Conservation (phyloP, 2,329 filamentous ascomycete species). For the Penicillium frequentans region DNA sequence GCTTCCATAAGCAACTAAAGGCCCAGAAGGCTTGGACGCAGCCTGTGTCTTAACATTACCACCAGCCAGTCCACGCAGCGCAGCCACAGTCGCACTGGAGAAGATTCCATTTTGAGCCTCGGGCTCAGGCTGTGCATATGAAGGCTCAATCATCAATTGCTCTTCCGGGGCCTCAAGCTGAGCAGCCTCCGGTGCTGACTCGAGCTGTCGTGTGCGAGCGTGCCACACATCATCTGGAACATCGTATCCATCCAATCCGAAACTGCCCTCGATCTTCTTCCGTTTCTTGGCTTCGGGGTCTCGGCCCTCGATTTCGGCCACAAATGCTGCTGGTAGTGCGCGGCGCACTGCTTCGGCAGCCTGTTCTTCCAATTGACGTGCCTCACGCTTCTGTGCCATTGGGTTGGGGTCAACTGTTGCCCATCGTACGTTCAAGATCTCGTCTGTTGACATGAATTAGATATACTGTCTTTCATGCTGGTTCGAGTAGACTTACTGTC, state of each 20-base stretch:
- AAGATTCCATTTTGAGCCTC: constrained; percentile 63
- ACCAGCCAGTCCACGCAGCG: constrained; percentile 61
- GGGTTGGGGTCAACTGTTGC: constrained; percentile 96
- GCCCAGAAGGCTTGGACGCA: constrained; percentile 50
- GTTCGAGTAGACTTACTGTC: constrained; percentile 50
- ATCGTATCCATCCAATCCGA: constrained; percentile 87
- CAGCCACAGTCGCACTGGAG: constrained; percentile 77
- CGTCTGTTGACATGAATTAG: constrained; percentile 41
- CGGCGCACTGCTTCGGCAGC: constrained; percentile 89
- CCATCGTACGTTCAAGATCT: constrained; percentile 95
- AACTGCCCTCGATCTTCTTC: constrained; percentile 83
- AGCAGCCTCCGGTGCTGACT: constrained; percentile 60
- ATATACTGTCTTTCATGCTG: background rate
- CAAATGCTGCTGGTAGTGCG: constrained; percentile 83
- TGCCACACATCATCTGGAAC: constrained; percentile 94
- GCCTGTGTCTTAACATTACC: constrained; percentile 45
- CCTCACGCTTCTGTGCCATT: constrained; percentile 89
- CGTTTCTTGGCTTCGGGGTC: constrained; percentile 85
- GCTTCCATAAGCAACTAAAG: constrained; percentile 85
- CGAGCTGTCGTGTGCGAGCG: constrained; percentile 70
- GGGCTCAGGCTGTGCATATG: constrained; percentile 37
- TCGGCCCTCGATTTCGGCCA: constrained; percentile 89
- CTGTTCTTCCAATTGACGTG: constrained; percentile 85
- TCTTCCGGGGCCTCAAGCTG: constrained; percentile 55
- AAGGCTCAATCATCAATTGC: constrained; percentile 48